Conservation (phyloP, 495 filamentous ascomycete species). For the Aspergillus panamensis region DNA sequence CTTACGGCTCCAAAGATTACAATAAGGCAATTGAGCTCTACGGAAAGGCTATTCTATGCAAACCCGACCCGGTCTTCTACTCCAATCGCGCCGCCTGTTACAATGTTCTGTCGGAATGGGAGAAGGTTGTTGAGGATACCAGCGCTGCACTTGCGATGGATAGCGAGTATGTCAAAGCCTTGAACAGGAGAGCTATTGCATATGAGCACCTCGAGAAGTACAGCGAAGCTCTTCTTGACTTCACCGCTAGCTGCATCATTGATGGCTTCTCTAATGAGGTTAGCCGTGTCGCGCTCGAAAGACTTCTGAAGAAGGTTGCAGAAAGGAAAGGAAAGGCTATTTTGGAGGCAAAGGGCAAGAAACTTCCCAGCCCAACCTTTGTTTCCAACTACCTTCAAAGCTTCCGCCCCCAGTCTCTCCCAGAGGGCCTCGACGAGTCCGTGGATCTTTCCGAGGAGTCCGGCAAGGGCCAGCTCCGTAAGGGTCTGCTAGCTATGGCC, state of each 20-base stretch:
- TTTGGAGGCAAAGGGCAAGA: constrained; percentile 70
- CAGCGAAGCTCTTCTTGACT: constrained; percentile 94
- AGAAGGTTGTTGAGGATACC: constrained; percentile 95
- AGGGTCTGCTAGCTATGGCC: constrained; percentile 74
- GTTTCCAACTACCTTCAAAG: constrained; percentile 98
- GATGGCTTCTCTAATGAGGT: constrained; percentile 88
- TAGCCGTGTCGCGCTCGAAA: constrained; percentile 85
- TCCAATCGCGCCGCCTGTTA: constrained; percentile 97
- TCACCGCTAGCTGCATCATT: constrained; percentile 98
- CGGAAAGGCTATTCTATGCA: constrained; percentile 92
- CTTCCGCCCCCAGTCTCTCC: constrained; percentile 78
- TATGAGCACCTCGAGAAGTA: constrained; percentile 89
- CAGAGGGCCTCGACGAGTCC: constrained; percentile 76
- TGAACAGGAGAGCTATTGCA: constrained; percentile 92
- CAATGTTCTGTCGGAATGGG: constrained; percentile 87
- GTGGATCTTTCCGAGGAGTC: constrained; percentile 71
- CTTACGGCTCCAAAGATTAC: constrained; percentile 90
- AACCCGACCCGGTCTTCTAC: constrained; percentile 95
- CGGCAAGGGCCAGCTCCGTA: constrained; percentile 79
- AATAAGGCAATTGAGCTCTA: constrained; percentile 89
- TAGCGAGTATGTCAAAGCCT: constrained; percentile 93
- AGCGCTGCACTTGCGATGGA: constrained; percentile 90
- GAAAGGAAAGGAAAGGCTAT: constrained; percentile 89
- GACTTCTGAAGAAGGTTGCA: constrained; percentile 93
- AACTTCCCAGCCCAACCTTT: constrained; percentile 89